Conservation (phyloP, 164 flowering plant genomes). For the Platanus orientalis region DNA sequence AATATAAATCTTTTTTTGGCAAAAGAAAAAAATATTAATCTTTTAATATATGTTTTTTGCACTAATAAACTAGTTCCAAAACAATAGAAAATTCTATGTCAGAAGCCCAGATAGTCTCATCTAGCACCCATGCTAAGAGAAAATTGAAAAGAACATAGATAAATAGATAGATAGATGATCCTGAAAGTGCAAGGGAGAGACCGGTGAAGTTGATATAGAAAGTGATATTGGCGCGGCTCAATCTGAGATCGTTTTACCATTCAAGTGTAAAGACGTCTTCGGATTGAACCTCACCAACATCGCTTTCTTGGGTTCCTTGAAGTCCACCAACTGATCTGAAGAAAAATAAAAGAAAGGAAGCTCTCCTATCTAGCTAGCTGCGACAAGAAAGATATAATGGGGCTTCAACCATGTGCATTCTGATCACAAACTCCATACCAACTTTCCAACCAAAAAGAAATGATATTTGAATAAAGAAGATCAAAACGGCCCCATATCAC, state of each 20-base stretch:
- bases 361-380: neutral
- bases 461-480: neutral
- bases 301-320: slow-evolving; percentile 48
- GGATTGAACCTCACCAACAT: slow-evolving; percentile 99
- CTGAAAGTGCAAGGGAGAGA: slow-evolving; percentile 2
- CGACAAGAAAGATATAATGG: neutral
- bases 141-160: neutral
- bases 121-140: neutral
- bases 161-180: neutral
- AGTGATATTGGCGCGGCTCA: slow-evolving; percentile 99
- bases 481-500: slow-evolving; percentile 11
- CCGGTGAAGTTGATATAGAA: slow-evolving; percentile 13
- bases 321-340: slow-evolving; percentile 1
- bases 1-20: neutral
- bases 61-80: neutral
- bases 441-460: slow-evolving; percentile 12
- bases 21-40: neutral
- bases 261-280: slow-evolving; percentile 59
- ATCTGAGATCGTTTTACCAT: slow-evolving; percentile 81
- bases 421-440: neutral
- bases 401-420: neutral
- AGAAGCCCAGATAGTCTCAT: neutral
- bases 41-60: neutral
- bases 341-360: neutral
- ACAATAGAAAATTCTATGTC: neutral